phyloP scores from a whole-genome alignment of 148 eudicot genomes.

The Rhododendron ferrugineum region DNA sequence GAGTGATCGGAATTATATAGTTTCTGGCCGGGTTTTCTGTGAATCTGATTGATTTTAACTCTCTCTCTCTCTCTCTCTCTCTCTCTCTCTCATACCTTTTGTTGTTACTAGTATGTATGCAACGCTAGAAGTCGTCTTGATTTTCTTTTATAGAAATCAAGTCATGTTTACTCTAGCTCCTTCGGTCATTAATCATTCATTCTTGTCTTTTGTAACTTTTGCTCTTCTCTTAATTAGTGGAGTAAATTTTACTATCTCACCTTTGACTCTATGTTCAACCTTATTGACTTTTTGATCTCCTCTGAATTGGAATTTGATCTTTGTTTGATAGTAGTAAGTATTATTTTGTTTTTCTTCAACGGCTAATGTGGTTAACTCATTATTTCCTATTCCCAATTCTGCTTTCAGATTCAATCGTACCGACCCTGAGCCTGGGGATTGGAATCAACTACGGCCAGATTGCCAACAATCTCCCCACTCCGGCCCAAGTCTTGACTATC shows the following conservation, averaged over 20 bases:
- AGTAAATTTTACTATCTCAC: neutral
- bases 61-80: neutral
- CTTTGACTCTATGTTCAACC: neutral
- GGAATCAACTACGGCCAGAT: slow-evolving; percentile 94
- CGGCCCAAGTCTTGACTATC: slow-evolving; percentile 42
- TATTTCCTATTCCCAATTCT: neutral
- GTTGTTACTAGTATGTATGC: neutral
- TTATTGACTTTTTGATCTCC: neutral
- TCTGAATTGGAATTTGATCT: neutral
- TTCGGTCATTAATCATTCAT: neutral
- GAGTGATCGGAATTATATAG: neutral
- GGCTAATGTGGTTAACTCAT: neutral
- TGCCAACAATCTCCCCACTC: slow-evolving; percentile 78
- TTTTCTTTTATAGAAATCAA: neutral
- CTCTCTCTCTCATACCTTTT: neutral
- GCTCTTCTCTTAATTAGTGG: neutral
- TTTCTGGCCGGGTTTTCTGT: neutral
- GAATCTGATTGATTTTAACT: neutral
- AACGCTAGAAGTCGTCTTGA: neutral
- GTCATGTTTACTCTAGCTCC: neutral
- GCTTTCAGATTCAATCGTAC: slow-evolving; percentile 34
- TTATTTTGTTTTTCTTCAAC: too few relatives aligned
- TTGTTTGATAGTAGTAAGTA: too few relatives aligned
- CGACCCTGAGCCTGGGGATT: slow-evolving; percentile 31
- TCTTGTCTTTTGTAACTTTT: neutral